phyloP scores from a whole-genome alignment of 148 eudicot species.

The Vaccinium darrowii region DNA sequence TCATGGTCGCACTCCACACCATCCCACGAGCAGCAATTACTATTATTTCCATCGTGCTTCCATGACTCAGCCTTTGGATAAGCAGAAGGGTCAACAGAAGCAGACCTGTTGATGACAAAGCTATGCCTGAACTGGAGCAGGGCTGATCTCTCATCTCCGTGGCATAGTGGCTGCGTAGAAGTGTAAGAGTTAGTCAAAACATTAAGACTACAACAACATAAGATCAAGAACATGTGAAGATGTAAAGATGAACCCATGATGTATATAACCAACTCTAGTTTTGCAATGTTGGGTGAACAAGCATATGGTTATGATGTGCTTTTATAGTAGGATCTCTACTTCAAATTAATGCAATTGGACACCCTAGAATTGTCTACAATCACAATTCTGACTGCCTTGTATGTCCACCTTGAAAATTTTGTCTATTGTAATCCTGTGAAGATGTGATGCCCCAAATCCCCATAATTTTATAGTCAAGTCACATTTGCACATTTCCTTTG shows the following conservation, averaged over 20 bases:
- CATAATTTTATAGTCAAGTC: neutral
- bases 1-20: neutral
- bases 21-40: constrained; percentile 30
- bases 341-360: too few species aligned
- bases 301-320: too few species aligned
- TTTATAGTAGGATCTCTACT: neutral
- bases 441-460: neutral
- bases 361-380: too few species aligned
- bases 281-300: too few species aligned
- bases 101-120: neutral
- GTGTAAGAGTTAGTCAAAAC: neutral
- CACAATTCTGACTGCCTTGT: too few species aligned
- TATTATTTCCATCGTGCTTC: neutral
- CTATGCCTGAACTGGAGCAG: constrained; percentile 11
- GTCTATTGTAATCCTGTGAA: neutral
- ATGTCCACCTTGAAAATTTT: too few species aligned
- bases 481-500: neutral
- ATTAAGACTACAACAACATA: neutral
- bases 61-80: neutral
- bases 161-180: neutral
- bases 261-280: too few species aligned
- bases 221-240: neutral
- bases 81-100: neutral
- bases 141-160: constrained; percentile 15
- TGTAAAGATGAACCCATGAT: too few species aligned